Conservation (phyloP, 768 basidiomycete species). For the Cantharellus cinnabarinus region DNA sequence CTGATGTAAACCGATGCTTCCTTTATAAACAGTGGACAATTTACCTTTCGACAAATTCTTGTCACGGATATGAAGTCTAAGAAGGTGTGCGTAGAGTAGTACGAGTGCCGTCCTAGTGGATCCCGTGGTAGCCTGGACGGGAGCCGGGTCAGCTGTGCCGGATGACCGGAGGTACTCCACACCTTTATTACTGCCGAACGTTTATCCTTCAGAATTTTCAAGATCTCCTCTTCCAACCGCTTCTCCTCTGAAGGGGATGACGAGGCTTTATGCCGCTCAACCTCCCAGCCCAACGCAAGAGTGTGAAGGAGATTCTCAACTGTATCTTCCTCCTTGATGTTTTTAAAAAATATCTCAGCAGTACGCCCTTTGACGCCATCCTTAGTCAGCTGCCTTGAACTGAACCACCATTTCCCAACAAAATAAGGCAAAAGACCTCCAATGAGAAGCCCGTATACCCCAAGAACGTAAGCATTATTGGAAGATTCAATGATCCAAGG, state of each 20-base stretch:
- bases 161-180: too few relatives aligned
- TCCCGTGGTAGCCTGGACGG: background rate
- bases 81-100: conserved; percentile 67
- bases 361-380: conserved; percentile 70
- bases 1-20: background rate
- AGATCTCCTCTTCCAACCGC: background rate
- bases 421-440: conserved; percentile 70
- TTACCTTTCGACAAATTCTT: conserved; percentile 41
- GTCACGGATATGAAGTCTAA: conserved; percentile 38
- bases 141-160: too few relatives aligned
- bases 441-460: conserved; percentile 69
- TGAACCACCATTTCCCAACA: conserved; percentile 96
- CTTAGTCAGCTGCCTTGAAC: conserved; percentile 70
- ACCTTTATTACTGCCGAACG: too few relatives aligned
- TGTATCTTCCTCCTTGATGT: conserved; percentile 56
- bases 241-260: background rate
- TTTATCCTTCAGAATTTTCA: too few relatives aligned
- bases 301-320: conserved; percentile 53
- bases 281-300: conserved; percentile 43
- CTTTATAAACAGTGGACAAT: conserved; percentile 8
- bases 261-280: conserved; percentile 22
- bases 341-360: conserved; percentile 76
- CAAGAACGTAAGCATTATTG: conserved; percentile 83
- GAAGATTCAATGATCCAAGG: conserved; percentile 81
- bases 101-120: conserved; percentile 30